Conservation (phyloP, 2,329 filamentous ascomycete genomes). For the Whalleya microplaca region DNA sequence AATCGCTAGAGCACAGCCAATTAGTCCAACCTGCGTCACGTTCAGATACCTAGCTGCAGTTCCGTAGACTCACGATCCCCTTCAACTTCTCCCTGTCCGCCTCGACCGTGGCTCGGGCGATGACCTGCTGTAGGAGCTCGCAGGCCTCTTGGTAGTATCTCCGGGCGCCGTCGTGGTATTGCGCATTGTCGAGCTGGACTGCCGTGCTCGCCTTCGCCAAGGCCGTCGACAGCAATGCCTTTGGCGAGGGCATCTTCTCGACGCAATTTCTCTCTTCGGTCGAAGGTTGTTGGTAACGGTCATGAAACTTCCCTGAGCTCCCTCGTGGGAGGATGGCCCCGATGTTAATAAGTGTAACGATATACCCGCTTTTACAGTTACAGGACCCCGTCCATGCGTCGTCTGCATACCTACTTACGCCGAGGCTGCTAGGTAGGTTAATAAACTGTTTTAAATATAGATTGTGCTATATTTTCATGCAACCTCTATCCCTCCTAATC, state of each 20-base stretch:
- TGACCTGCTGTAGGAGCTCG: constrained; percentile 28
- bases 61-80: constrained; percentile 25
- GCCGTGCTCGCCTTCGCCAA: constrained; percentile 35
- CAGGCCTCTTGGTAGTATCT: constrained; percentile 33
- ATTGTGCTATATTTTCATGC: too few species aligned
- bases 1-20: constrained; percentile 22
- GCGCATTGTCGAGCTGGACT: constrained; percentile 35
- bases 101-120: constrained; percentile 24
- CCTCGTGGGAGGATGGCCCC: neutral
- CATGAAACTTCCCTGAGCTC: neutral
- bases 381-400: neutral
- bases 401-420: too few species aligned
- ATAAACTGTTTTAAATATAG: too few species aligned
- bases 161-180: constrained; percentile 31
- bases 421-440: neutral
- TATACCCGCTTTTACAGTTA: neutral
- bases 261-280: neutral
- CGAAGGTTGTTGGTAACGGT: neutral
- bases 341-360: neutral
- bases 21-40: neutral
- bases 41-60: neutral
- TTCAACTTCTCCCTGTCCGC: constrained; percentile 26
- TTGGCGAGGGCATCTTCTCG: constrained; percentile 30
- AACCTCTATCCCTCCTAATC: too few species aligned
- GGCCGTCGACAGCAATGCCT: constrained; percentile 32